Evolutionary conservation across 2,329 filamentous ascomycete genomes (phyloP), one percentile per base, ranked within the genome.

Genomic region (Colletotrichum liriopes): DNA sequence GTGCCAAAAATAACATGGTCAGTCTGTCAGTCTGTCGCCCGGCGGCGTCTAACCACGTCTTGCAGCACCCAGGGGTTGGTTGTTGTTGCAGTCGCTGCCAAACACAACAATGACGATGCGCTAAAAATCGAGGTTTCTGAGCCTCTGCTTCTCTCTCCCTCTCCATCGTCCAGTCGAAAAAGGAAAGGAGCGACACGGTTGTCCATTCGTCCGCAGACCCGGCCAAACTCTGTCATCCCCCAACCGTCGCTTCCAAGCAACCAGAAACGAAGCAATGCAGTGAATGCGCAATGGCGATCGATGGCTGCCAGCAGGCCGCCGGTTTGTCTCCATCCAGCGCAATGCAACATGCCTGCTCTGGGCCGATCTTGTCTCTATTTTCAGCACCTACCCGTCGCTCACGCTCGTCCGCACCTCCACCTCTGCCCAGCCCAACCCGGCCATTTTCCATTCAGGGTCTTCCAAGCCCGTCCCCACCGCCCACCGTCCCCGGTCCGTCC

Each of bases 341-440:
- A 61, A 71, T 67, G 63, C 67, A 67, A 29, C 56, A 71, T 67
- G 64, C 68, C 58, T 67, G 68, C 32, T 51, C 68, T 56, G 20
- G 37, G 58, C 65, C 64, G 58, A 71, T 68, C 68, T 59, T 63
- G 65, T 71, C 68, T 58, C 68, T 71, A 71, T 68, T 71, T 71
- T 68, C 47, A 68, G 68, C 68, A 68, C 65, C 68, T 43, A 56
- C 68, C 68, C 64, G 49, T 65, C 26, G 47, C 47, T 70, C 39
- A 47, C 65, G 54, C 43, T 45, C 41, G 55, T 49, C 56, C 9
- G 35, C 37, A 26, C 67, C 67, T 71, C 63, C 67, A 60, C 67
- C 29, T 37, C 67, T 51, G 39, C 63, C 56, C 47, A 56, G 51
- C 49, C 55, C 12, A 62, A 45, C 68, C 64, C 64, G 58, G 58